Evolutionary conservation across 352 stramenopile species (phyloP), one percentile per base, ranked within the genome.

Genomic region (Phytophthora vignae): DNA sequence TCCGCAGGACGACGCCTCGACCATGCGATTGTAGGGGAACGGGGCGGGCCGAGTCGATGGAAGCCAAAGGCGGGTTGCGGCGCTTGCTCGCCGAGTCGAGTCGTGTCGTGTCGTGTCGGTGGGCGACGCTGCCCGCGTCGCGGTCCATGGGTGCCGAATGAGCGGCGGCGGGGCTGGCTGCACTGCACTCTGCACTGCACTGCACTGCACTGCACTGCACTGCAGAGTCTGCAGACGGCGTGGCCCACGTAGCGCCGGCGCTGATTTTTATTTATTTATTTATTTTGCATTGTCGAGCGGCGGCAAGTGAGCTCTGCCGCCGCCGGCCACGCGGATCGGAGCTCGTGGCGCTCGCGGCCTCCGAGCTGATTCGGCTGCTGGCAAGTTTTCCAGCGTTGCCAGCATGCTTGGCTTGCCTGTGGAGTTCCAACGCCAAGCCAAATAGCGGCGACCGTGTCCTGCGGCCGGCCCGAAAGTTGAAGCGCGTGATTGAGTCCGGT

Each of bases 1-100:
- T 55, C 44, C 21, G 33, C 31, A 68, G 17, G 33, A 54, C 69
- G 58, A 77, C 54, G 54, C 3, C 53, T 69, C 59, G 64, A 76
- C 54, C 64, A 76, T 73, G 58, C 29, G 48, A 55, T 77, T 50
- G 69, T 58, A 2, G 49, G 7, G 17, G 46, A 53, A 40, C 33
- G 33, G 33, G 33, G 33, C 33, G 33, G 22, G 22, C 22, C 22
- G 22, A 40, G 33, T 15, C 33, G 33, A 40, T 15, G 10, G 9
- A 5, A 31, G 27, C 27, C 27, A 31, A 31, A 46, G n/a, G 19
- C 27, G 42, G 50, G 60, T 70, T 74, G 67, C 55, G 67, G 54
- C 67, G 31, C n/a, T 25, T 25, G 19, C 17, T 21, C 36, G 29
- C 46, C 60, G 27, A 65, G n/a, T n/a, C n/a, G n/a, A n/a, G n/a